A percentile compares a stretch with the other conserved stretches of the same genome.
These are phyloP conservation scores for Papiliotrema laurentii DNA, from an alignment of 1,284 basidiomycete genomes.

Conservation along the genomic window DNA sequence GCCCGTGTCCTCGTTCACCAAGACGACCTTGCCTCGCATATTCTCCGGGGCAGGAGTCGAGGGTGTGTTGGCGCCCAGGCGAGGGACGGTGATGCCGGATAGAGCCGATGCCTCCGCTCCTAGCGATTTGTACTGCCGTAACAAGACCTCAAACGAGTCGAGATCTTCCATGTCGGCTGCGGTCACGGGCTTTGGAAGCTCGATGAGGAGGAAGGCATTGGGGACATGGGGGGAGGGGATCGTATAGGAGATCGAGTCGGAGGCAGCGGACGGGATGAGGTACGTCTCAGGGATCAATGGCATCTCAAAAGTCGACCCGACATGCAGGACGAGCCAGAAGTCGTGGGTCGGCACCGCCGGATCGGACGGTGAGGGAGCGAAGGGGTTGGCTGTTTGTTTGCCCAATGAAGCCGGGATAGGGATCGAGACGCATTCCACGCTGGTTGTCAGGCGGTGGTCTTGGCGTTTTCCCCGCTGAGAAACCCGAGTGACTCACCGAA, in stretches of 20 bases:
- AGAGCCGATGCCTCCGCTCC: slow-evolving; percentile 26
- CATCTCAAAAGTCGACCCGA: slow-evolving; percentile 42
- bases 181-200: slow-evolving; percentile 46
- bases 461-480: background rate
- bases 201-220: slow-evolving; percentile 47
- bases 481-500: slow-evolving; percentile 27
- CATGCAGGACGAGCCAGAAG: slow-evolving; percentile 46
- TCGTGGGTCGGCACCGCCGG: slow-evolving; percentile 42
- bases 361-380: slow-evolving; percentile 37
- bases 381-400: slow-evolving; percentile 46
- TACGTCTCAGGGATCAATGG: slow-evolving; percentile 34
- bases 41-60: slow-evolving; percentile 40
- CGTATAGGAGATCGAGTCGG: slow-evolving; percentile 25
- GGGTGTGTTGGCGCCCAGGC: slow-evolving; percentile 6
- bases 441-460: too few relatives aligned
- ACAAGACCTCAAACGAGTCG: slow-evolving; percentile 64
- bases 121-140: slow-evolving; percentile 60
- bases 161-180: slow-evolving; percentile 56
- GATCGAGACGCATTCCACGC: slow-evolving; percentile 45
- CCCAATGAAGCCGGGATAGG: slow-evolving; percentile 44
- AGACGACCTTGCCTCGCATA: slow-evolving; percentile 63
- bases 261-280: slow-evolving; percentile 7
- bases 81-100: slow-evolving; percentile 16
- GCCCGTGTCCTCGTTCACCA: slow-evolving; percentile 69
- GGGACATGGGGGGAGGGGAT: slow-evolving; percentile 35